Evolutionary conservation across 1,284 basidiomycete species (phyloP), one percentile per base, ranked within the genome.

Genomic region (Papiliotrema terrestris): DNA sequence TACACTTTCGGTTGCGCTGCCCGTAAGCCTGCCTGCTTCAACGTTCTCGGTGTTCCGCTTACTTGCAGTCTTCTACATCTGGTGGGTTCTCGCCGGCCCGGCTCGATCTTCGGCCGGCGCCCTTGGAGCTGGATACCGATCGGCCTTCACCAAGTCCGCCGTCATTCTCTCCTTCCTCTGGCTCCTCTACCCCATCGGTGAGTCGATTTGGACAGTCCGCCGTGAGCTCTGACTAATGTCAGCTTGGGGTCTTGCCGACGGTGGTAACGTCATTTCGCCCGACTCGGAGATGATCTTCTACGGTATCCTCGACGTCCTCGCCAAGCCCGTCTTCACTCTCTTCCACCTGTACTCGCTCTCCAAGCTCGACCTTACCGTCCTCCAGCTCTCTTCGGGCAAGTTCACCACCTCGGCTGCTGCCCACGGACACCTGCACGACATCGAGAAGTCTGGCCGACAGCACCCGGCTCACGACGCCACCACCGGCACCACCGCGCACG

Each of bases 271-370:
- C 32, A 78, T 78, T 56, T 58, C 67, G 17, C 67, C 75, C 20
- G 67, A 72, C 59, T 66, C 69, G 20, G 76, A 80, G 61, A 75
- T 78, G 74, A 62, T 78, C 56, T 84, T 82, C 74, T 85, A 84
- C 71, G 84, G 83, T 56, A 73, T 84, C 56, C 78, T 86, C 53
- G 84, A 86, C 63, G 51, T 85, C 15, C 54, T 85, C 59, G 78
- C 81, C 56, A 83, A 81, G 56, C 82, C 82, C 4, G 68, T 81
- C 53, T 83, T 80, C 62, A 58, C 60, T 58, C 49, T 69, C 45
- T 60, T 66, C 52, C 66, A 67, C 62, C 56, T 72, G 29, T 58
- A 47, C 49, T 38, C 46, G 23, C 52, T 68, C 32, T 63, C 63
- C 54, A 58, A 57, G 39, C 56, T 69, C 54, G 68, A 76, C 57